A percentile compares a stretch with the other conserved stretches of the same genome.
Conservation (phyloP, 2,329 filamentous ascomycete genomes). For the Penicillium sp. region DNA sequence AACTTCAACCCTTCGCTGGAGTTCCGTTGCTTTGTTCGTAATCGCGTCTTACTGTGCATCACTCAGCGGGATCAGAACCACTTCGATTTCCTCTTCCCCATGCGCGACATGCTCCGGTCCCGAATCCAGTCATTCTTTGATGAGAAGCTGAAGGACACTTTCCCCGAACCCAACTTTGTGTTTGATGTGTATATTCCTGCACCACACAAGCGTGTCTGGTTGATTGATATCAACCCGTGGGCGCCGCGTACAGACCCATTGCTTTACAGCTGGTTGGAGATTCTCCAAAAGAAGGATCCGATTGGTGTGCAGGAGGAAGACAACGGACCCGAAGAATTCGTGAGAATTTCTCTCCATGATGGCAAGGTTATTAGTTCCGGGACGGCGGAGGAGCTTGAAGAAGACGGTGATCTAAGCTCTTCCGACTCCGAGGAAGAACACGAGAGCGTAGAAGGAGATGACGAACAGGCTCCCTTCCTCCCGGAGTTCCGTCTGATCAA, state of each 20-base stretch:
- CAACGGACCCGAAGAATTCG: slow-evolving; percentile 32
- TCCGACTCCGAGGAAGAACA: slow-evolving; percentile 36
- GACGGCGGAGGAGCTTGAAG: slow-evolving; percentile 25
- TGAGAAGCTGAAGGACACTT: slow-evolving; percentile 68
- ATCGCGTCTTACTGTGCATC: slow-evolving; percentile 75
- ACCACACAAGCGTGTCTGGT: slow-evolving; percentile 70
- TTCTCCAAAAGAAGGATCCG: slow-evolving; percentile 65
- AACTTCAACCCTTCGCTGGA: slow-evolving; percentile 86
- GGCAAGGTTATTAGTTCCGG: slow-evolving; percentile 17
- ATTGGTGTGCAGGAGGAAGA: slow-evolving; percentile 37
- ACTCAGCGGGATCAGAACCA: slow-evolving; percentile 88
- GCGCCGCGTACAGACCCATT: slow-evolving; percentile 83
- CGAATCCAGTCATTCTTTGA: slow-evolving; percentile 76
- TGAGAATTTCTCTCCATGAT: slow-evolving; percentile 36
- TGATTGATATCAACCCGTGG: slow-evolving; percentile 96
- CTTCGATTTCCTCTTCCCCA: slow-evolving; percentile 74
- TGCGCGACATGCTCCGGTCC: slow-evolving; percentile 66
- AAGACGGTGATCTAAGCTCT: slow-evolving; percentile 31
- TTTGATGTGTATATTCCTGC: slow-evolving; percentile 92
- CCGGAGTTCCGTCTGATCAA: slow-evolving; percentile 82
- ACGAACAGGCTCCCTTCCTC: slow-evolving; percentile 52
- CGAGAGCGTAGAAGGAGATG: slow-evolving; percentile 54
- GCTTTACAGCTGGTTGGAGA: slow-evolving; percentile 85
- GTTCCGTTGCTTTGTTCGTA: slow-evolving; percentile 91
- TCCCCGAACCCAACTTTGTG: slow-evolving; percentile 78